Percentiles rank a stretch among this genome's conserved stretches.
Evolutionary conservation across 164 flowering plant genomes (phyloP).

Genomic region (Stephania cephalantha): DNA sequence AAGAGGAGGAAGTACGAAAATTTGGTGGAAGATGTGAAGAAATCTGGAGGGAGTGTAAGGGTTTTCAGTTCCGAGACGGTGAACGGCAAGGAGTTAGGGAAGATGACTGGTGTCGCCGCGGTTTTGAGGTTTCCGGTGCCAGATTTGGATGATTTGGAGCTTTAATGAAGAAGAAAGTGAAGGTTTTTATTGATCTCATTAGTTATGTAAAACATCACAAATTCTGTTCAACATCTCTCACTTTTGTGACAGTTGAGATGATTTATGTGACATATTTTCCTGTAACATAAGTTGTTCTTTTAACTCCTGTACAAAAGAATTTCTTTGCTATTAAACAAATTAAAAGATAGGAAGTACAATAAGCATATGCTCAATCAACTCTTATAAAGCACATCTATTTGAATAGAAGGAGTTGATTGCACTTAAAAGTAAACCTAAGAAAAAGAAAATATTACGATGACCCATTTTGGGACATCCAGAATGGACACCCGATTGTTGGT

Average conservation of each 20-base stretch:
- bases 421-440: background rate
- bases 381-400: background rate
- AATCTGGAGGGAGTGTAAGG: slow-evolving; percentile 6
- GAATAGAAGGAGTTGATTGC: background rate
- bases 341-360: background rate
- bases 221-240: too few species aligned
- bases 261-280: too few species aligned
- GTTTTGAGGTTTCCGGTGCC: slow-evolving; percentile 10
- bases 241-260: too few species aligned
- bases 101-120: slow-evolving; percentile 16
- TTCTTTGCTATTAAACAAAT: background rate
- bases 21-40: slow-evolving; percentile 13
- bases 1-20: slow-evolving; percentile 6
- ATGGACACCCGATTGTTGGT: too few species aligned
- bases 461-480: too few species aligned
- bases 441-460: too few species aligned
- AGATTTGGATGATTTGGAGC: slow-evolving; percentile 6
- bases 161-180: background rate
- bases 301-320: too few species aligned
- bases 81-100: slow-evolving; percentile 8
- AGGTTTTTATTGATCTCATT: background rate
- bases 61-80: background rate
- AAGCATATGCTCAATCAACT: background rate
- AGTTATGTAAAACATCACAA: background rate
- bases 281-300: too few species aligned